Evolutionary conservation across 2,329 filamentous ascomycete genomes (phyloP), one percentile per base, ranked within the genome.

Genomic region (Madurella fahalii): DNA sequence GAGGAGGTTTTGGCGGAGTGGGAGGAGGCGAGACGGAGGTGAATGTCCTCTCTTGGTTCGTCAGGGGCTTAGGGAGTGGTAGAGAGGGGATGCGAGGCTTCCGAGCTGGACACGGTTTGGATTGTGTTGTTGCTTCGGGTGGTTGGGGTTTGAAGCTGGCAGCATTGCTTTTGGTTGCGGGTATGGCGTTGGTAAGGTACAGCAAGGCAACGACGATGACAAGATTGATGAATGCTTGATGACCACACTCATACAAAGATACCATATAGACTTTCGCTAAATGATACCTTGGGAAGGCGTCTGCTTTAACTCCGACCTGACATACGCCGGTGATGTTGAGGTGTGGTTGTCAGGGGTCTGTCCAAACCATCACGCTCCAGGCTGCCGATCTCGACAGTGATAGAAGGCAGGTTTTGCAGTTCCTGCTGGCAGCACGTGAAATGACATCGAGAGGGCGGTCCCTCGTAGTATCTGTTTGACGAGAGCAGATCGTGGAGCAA

Each of bases 1-100:
- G 74, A 81, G 47, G 71, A 68, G 34, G 77, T 81, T 12, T 63
- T 85, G 20, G 71, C 71, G 13, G 75, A 77, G 46, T 75, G 75
- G 68, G 77, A 82, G 68, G 78, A 68, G 73, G 75, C 68, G 69
- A 81, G 72, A 71, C 73, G 69, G 67, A 73, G 68, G 45, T 53
- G 34, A 52, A 18, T 12, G 25, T 25, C 25, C 12, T 20, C 17
- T n/a, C 40, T 40, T 18, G 8, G 25, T 47, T 12, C 13, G 18
- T 2, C 25, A 15, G 25, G 13, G 48, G 31, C 39, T 12, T n/a
- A 40, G 17, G 37, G 8, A 12, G 13, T 30, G 32, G 15, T 34
- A 37, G 37, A 3, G 37, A 11, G 37, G 9, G 9, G 5, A 41
- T 30, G 25, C 25, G 25, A 25, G 25, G 25, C 25, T 25, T 7